These are phyloP conservation scores for Russula sp. DNA, from an alignment of 768 basidiomycete species.

Conservation along the genomic window DNA sequence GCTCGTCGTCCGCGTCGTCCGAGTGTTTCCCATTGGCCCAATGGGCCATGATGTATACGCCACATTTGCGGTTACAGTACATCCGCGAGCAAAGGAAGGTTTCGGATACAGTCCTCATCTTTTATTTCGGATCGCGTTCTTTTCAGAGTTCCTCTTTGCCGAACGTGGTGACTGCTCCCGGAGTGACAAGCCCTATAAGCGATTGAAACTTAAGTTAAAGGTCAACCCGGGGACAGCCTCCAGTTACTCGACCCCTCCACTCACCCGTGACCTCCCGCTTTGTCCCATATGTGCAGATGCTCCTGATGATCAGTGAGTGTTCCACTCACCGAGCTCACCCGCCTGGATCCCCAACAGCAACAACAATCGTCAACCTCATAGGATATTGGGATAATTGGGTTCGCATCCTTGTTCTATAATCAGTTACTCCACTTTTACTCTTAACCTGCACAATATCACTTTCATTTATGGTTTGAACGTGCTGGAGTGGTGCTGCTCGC, in stretches of 20 bases:
- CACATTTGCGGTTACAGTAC: not conserved
- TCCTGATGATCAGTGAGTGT: not conserved
- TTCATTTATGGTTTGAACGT: not conserved
- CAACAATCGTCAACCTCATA: not conserved
- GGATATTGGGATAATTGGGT: not conserved
- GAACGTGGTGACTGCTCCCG: not conserved
- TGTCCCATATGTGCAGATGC: not conserved
- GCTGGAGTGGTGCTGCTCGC: slow-evolving; percentile 3
- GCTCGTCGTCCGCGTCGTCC: not conserved
- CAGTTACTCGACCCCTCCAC: not conserved
- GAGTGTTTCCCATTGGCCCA: not conserved
- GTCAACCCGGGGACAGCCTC: not conserved
- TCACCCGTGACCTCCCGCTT: not conserved
- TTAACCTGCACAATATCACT: slow-evolving; percentile 11
- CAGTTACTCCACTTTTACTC: not conserved
- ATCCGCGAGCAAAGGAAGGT: not conserved
- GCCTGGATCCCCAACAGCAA: not conserved
- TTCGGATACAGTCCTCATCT: not conserved
- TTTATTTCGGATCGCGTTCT: too few species aligned
- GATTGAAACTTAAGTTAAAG: not conserved
- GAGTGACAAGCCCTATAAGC: not conserved
- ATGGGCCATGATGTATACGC: not conserved
- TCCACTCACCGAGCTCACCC: not conserved
- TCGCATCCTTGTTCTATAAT: not conserved
- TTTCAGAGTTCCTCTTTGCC: not conserved